Evolutionary conservation across 1,139 yeast species (phyloP), one percentile per base, ranked within the genome.

Genomic region (Torulaspora pretoriensis): DNA sequence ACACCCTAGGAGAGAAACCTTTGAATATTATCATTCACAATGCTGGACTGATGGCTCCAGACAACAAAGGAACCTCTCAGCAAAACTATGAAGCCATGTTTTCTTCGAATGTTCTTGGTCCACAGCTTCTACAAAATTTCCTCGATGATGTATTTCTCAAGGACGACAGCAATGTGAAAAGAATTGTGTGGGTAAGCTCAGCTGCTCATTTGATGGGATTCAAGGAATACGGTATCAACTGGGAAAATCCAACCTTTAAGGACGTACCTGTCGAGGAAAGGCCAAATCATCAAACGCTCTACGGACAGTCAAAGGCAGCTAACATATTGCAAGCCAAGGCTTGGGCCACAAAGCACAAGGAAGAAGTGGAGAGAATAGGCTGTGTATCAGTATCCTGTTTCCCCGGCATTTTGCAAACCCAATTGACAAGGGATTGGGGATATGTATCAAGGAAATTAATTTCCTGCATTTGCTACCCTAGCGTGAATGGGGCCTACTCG

Each of bases 131-230:
- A 16, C 75, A 75, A 49, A 66, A 68, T 46, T 63, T 69, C 28
- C 59, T 78, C 28, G 74, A 73, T 42, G 75, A 76, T 8, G 45
- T 70, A 5, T 56, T 78, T 30, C 54, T 69, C 27, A 59, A 60
- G 35, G 44, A 56, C 19, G 60, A 57, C 35, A 46, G 43, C 25
- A 35, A 43, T 7, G 40, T 60, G 29, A 60, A 53, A 36, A 64
- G 81, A 52, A 68, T 76, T 27, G 72, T 77, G 5, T 76, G 78
- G 73, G 69, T 75, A 2, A 56, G 75, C 8, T 75, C 81, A 0
- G 47, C 63, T 33, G 71, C 69, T 14, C 77, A 72, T 45, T 43
- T 59, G 14, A 28, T 48, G 2, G 64, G 74, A 2, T 73, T 73
- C 13, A 34, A 48, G 13, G 54, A 63, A 44, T 68, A 68, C 35